Conservation (phyloP, 139 green algal genomes). For the Micractinium conductrix region DNA sequence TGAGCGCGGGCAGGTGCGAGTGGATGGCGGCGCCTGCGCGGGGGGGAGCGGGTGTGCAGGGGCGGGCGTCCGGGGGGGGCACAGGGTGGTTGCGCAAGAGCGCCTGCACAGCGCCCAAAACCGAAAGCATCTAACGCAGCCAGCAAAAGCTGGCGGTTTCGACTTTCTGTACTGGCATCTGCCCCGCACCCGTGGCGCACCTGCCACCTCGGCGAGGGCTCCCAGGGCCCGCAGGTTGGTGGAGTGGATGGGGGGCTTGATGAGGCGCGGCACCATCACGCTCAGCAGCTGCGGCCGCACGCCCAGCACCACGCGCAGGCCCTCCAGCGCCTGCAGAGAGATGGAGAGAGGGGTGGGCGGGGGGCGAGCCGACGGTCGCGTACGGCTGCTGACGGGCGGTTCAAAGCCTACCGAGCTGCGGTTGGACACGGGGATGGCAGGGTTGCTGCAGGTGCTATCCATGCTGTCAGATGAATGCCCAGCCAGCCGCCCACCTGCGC, state of each 20-base stretch:
- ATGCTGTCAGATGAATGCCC: too few species aligned
- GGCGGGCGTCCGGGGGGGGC: too few species aligned
- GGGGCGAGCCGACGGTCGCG: too few species aligned
- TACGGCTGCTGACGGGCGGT: too few species aligned
- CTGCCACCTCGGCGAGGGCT: conserved; percentile 79
- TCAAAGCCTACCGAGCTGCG: too few species aligned
- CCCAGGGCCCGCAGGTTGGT: conserved; percentile 70
- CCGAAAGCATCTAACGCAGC: too few species aligned
- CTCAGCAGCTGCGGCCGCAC: conserved; percentile 80
- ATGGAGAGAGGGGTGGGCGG: background rate
- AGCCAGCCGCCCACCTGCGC: conserved; percentile 17
- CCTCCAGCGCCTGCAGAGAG: conserved; percentile 75
- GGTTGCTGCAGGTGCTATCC: too few species aligned
- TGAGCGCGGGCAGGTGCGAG: conserved; percentile 68
- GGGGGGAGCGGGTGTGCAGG: background rate
- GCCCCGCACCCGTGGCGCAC: conserved; percentile 3
- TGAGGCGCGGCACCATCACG: conserved; percentile 80
- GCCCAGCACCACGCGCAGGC: conserved; percentile 84
- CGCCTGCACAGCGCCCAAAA: too few species aligned
- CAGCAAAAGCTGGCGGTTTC: too few species aligned
- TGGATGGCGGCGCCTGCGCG: conserved; percentile 65
- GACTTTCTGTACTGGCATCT: too few species aligned
- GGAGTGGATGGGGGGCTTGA: conserved; percentile 63
- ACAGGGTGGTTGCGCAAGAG: too few species aligned
- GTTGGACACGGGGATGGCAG: too few species aligned